Percentiles rank a stretch among this genome's conserved stretches.
Conservation (phyloP, 306 rosid genomes). For the Parietaria judaica region DNA sequence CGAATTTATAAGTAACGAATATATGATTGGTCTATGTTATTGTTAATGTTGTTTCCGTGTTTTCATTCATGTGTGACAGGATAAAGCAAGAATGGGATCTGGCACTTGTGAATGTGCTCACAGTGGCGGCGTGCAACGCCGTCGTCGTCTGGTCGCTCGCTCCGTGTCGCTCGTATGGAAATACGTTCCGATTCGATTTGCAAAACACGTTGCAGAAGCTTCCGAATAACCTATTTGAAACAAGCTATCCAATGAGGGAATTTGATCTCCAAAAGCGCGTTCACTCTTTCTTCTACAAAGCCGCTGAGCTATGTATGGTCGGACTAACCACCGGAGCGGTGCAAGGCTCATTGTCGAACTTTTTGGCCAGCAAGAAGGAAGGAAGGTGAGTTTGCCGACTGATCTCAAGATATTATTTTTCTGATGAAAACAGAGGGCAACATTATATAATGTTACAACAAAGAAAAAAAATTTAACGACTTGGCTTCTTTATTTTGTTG, state of each 20-base stretch:
- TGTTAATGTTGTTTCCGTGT: no score
- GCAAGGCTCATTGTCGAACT: slow-evolving; percentile 69
- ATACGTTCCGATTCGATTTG: slow-evolving; percentile 82
- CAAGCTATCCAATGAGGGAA: slow-evolving; percentile 87
- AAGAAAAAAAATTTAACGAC: no score
- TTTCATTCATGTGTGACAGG: slow-evolving; percentile 38
- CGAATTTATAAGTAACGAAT: no score
- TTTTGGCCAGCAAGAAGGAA: slow-evolving; percentile 67
- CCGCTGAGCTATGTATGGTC: slow-evolving; percentile 97
- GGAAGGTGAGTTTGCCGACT: slow-evolving; percentile 42
- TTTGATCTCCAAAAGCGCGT: slow-evolving; percentile 83
- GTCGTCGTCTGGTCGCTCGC: slow-evolving; percentile 98
- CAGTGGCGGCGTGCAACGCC: slow-evolving; percentile 94
- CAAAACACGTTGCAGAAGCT: slow-evolving; percentile 98
- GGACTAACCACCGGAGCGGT: slow-evolving; percentile 88
- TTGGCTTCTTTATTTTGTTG: no score
- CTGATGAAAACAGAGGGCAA: background rate
- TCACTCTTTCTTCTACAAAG: slow-evolving; percentile 87
- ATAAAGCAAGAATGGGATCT: slow-evolving; percentile 97
- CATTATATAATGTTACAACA: background rate
- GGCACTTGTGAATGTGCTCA: slow-evolving; percentile 85
- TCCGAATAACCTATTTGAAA: slow-evolving; percentile 94
- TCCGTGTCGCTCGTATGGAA: slow-evolving; percentile 94
- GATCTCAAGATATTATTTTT: background rate
- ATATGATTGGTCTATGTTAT: background rate